Evolutionary conservation across 2,329 filamentous ascomycete species (phyloP), one percentile per base, ranked within the genome.

Genomic region (Corynespora cassiicola): DNA sequence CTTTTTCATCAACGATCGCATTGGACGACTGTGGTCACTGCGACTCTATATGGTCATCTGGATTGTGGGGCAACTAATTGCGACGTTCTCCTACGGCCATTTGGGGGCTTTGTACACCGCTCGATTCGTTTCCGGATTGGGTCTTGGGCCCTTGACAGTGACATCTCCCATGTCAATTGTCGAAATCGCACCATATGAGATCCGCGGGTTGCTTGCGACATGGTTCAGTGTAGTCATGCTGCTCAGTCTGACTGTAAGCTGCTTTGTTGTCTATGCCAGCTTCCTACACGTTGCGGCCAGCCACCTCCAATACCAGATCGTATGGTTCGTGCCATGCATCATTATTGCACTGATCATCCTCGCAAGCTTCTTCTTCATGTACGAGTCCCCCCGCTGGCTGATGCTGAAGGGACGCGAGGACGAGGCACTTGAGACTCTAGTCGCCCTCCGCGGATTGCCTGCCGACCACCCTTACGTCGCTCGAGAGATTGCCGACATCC

Each of bases 221-320:
- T 72, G 68, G 69, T 73, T 68, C 47, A 62, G 38, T 23, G 61
- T 72, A 1, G 57, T 55, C n/a, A 68, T 74, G 62, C 35, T 63
- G 1, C 42, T 72, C 1, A 50, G 58, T 10, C 50, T 70, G 25
- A 62, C 60, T 4, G 35, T 63, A 0, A 51, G 64, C 14, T 50
- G 52, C 33, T 66, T 74, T 35, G 56, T 52, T 15, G 66, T 69
- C 4, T 70, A 68, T 14, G 71, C 66, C 7, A 48, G 56, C 31
- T 65, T 56, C 33, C 29, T 58, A 7, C 54, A 66, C 31, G 45
- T 71, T n/a, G 45, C 54, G 4, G 24, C 45, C 7, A 51, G 53
- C 21, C 18, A 47, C 34, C 41, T 72, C 43, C 50, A 67, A 39
- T 70, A 63, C 36, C 67, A 68, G 42, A 47, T 66, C 10, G 52